These are phyloP conservation scores for Raddia distichophylla DNA, from an alignment of 176 grass and related monocot genomes.

Conservation along the genomic window DNA sequence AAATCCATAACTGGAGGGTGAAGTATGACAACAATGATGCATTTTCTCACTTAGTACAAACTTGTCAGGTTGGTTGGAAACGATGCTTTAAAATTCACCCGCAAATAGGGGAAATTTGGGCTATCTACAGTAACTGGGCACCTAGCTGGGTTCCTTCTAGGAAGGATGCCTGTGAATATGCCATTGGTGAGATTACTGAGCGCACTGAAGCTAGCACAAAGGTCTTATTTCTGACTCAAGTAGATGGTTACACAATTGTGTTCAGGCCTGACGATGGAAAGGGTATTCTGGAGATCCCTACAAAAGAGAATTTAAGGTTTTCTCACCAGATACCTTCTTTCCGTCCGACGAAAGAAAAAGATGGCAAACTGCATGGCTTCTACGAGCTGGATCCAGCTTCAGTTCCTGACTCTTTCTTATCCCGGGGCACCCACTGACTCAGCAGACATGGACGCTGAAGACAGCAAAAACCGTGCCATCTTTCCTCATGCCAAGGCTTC, in stretches of 20 bases:
- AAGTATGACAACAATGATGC: constrained; percentile 37
- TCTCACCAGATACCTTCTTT: constrained; percentile 73
- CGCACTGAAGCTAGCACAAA: constrained; percentile 39
- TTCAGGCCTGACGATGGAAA: constrained; percentile 50
- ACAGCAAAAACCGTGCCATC: constrained; percentile 10
- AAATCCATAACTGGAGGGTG: constrained; percentile 17
- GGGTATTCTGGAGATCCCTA: constrained; percentile 47
- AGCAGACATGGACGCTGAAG: constrained; percentile 9
- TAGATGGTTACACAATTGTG: constrained; percentile 58
- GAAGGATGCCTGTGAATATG: constrained; percentile 52
- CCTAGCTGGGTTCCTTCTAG: constrained; percentile 51
- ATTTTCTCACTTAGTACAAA: constrained; percentile 68
- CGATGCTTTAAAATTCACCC: constrained; percentile 51
- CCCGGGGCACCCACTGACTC: constrained; percentile 4
- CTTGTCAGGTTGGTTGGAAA: constrained; percentile 38
- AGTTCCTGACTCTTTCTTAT: constrained; percentile 60
- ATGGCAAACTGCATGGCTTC: constrained; percentile 55
- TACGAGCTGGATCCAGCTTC: constrained; percentile 77
- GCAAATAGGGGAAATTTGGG: constrained; percentile 66
- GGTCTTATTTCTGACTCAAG: constrained; percentile 47
- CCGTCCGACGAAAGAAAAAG: constrained; percentile 54
- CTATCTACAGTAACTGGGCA: constrained; percentile 68
- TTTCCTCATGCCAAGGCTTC: neutral
- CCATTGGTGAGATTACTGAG: constrained; percentile 59
- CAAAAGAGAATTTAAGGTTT: constrained; percentile 53